Percentiles rank a stretch among this genome's conserved stretches.
phyloP scores from a whole-genome alignment of 2,329 filamentous ascomycete species.

The Waltergamsia citrina region DNA sequence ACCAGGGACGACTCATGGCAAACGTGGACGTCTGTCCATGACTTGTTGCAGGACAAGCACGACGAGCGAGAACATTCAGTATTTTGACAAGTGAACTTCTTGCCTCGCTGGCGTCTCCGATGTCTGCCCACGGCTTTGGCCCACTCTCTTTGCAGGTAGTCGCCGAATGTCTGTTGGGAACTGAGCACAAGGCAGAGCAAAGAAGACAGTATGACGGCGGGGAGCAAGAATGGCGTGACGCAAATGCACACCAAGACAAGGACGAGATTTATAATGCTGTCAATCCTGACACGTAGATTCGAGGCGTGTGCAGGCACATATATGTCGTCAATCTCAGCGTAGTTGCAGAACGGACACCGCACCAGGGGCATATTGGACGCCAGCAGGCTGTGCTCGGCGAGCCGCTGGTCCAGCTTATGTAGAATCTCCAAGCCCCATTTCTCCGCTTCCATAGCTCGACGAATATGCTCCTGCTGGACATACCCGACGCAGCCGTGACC shows the following conservation, averaged over 20 bases:
- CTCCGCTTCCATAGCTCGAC: constrained; percentile 61
- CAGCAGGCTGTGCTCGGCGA: constrained; percentile 67
- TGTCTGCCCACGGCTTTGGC: constrained; percentile 54
- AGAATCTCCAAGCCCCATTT: constrained; percentile 63
- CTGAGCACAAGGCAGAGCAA: constrained; percentile 33
- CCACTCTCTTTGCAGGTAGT: constrained; percentile 36
- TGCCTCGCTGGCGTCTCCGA: constrained; percentile 59
- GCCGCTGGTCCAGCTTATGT: constrained; percentile 66
- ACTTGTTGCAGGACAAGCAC: constrained; percentile 73
- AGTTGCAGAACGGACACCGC: constrained; percentile 83
- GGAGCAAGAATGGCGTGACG: constrained; percentile 45
- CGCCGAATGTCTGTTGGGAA: constrained; percentile 30
- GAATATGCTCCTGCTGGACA: constrained; percentile 60
- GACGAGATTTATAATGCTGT: constrained; percentile 35
- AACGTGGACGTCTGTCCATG: constrained; percentile 80
- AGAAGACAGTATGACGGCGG: constrained; percentile 38
- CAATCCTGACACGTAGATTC: constrained; percentile 45
- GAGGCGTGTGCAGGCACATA: constrained; percentile 50
- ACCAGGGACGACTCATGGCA: constrained; percentile 80
- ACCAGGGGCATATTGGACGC: constrained; percentile 67
- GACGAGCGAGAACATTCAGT: constrained; percentile 59
- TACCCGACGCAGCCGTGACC: constrained; percentile 63
- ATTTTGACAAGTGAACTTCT: constrained; percentile 69
- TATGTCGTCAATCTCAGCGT: constrained; percentile 78
- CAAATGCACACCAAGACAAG: constrained; percentile 44